These are phyloP conservation scores for Cyclostephanos tholiformis DNA, from an alignment of 108 stramenopile species.

Conservation along the genomic window DNA sequence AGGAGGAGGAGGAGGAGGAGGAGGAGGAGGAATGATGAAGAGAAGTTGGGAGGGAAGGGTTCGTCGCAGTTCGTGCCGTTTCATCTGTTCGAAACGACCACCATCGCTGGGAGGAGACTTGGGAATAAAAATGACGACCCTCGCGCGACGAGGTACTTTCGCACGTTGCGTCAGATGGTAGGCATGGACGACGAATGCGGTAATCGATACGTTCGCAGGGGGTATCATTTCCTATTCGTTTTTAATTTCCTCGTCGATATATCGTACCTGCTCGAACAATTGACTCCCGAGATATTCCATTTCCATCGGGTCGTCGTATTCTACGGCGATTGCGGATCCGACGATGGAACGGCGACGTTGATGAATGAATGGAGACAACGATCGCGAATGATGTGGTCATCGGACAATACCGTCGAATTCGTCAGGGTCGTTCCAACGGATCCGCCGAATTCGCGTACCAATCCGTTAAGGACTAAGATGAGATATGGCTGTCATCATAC, in stretches of 20 bases:
- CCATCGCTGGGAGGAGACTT: not conserved
- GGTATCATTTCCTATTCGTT: conserved; percentile 62
- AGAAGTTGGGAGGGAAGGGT: no score
- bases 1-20: no score
- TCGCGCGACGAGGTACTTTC: conserved; percentile 42
- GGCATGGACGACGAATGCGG: conserved; percentile 44
- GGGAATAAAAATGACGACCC: no score
- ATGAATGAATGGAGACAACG: no score
- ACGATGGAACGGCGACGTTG: conserved; percentile 23
- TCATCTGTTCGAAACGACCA: conserved; percentile 24
- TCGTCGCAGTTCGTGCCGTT: conserved; percentile 17
- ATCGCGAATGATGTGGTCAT: no score
- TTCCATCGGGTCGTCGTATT: conserved; percentile 61
- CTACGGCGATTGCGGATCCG: conserved; percentile 42
- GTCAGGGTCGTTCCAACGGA: conserved; percentile 42
- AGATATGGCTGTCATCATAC: conserved; percentile 76
- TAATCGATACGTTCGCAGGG: not conserved
- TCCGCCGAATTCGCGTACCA: conserved; percentile 36
- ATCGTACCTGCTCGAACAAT: conserved; percentile 54
- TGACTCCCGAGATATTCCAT: conserved; percentile 57
- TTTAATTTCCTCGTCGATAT: conserved; percentile 70
- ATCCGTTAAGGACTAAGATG: conserved; percentile 39
- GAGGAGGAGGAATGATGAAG: no score
- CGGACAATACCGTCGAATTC: conserved; percentile 46
- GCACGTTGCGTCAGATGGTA: conserved; percentile 64